Evolutionary conservation across 1,284 basidiomycete genomes (phyloP).

Genomic region (Puccinia sorghi): DNA sequence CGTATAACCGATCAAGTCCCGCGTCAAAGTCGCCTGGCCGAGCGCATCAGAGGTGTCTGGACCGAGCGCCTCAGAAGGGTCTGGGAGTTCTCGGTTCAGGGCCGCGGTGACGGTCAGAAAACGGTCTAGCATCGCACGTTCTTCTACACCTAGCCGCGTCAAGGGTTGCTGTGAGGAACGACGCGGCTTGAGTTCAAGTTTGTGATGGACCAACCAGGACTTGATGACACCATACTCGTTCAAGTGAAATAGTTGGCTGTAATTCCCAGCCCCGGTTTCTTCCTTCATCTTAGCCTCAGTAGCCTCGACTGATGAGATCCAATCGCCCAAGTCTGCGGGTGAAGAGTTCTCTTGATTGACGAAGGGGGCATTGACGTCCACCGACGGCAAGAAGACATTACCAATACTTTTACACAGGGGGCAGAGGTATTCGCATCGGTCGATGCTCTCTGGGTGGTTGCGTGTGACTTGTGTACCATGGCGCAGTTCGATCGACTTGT

Average conservation of each 20-base stretch:
- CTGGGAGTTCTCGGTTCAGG: slow-evolving; percentile 55
- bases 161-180: slow-evolving; percentile 57
- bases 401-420: slow-evolving; percentile 98
- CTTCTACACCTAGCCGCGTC: slow-evolving; percentile 54
- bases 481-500: slow-evolving; percentile 77
- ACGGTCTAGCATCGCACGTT: slow-evolving; percentile 52
- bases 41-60: slow-evolving; percentile 27
- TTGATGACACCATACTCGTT: slow-evolving; percentile 54
- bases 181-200: slow-evolving; percentile 19
- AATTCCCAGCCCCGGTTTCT: slow-evolving; percentile 51
- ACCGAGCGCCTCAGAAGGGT: slow-evolving; percentile 14
- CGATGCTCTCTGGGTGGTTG: slow-evolving; percentile 90
- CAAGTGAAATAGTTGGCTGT: slow-evolving; percentile 58
- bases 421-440: slow-evolving; percentile 91
- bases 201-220: slow-evolving; percentile 49
- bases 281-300: slow-evolving; percentile 34
- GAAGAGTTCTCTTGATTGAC: slow-evolving; percentile 63
- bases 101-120: slow-evolving; percentile 55
- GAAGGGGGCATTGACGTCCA: slow-evolving; percentile 63
- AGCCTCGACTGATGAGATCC: slow-evolving; percentile 69
- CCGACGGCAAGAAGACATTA: slow-evolving; percentile 86
- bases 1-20: slow-evolving; percentile 86
- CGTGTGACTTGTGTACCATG: slow-evolving; percentile 86
- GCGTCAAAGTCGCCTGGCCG: slow-evolving; percentile 71
- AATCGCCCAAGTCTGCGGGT: slow-evolving; percentile 67